Base-by-base conservation (phyloP, 305 asterid genomes). In the Coffea humblotiana region DNA sequence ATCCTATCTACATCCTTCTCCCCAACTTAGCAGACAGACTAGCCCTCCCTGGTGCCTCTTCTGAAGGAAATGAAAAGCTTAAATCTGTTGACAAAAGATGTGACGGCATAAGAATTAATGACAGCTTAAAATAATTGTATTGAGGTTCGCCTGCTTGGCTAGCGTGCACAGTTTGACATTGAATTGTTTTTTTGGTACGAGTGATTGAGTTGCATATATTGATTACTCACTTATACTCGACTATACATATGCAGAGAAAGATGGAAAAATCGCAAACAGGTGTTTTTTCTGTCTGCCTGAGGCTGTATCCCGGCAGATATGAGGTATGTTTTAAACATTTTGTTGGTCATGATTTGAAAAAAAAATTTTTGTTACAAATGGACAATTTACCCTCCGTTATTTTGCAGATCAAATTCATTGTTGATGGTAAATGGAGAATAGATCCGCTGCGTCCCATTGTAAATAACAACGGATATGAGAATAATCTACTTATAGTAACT, bases 251-350 rank as follows among this genome's bases (percentile, higher is more conserved):
- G 82, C 98, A 95, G 99, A 90, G 94, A 81, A 91, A 89, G 94
- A 90, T 95, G 99, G 87, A 90, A 78, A 94, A 85, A 87, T 90
- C 91, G 8, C 83, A 67, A 76, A 82, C 90, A 0, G 98, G 98
- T 65, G 63, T 87, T 40, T 94, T 94, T 83, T 89, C 95, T 40
- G 63, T 88, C 69, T 82, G 75, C 88, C 84, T 95, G 71, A 90
- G 74, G 91, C 88, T 94, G 86, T 92, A 95, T 82, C 99, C 97
- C 0, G 98, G 99, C 77, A 91, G 90, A 90, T 91, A 95, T 16
- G 97, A 95, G 97, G 99, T 94, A 78, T 60, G 82, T 73, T 69
- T 27, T 29, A 77, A 10, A 45, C 71, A 69, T 48, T 51, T 29
- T 63, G n/a, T 19, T n/a, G 5, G 15, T 77, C 45, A 67, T 83